A percentile compares a stretch with the other conserved stretches of the same genome.
Conservation (phyloP, 2,329 filamentous ascomycete genomes). For the Dothistroma septosporum region DNA sequence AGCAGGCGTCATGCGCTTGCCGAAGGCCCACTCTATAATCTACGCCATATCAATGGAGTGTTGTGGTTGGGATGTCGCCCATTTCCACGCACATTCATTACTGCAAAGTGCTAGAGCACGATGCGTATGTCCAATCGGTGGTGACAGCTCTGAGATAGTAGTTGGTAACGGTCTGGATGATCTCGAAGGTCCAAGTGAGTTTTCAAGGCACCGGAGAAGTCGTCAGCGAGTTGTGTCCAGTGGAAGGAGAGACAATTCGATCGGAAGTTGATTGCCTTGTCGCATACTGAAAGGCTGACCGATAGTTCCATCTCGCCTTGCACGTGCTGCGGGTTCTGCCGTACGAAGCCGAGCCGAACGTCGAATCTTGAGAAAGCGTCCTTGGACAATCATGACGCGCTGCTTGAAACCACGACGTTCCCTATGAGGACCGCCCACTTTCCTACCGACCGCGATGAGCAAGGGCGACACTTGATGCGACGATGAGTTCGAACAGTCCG, state of each 20-base stretch:
- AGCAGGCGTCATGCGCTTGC: constrained; percentile 96
- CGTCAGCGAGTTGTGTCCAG: neutral
- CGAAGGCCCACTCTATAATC: constrained; percentile 98
- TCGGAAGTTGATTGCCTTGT: neutral
- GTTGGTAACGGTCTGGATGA: neutral
- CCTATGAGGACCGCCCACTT: neutral
- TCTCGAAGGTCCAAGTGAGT: neutral
- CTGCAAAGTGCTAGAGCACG: constrained; percentile 20
- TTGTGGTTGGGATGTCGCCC: neutral
- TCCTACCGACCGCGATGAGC: neutral
- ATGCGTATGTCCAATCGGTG: neutral
- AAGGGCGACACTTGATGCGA: constrained; percentile 9
- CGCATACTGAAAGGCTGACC: neutral
- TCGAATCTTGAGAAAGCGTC: neutral
- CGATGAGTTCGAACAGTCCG: constrained; percentile 34
- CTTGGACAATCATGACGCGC: constrained; percentile 1
- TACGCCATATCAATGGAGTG: constrained; percentile 36
- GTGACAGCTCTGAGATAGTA: neutral
- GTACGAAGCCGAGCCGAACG: constrained; percentile 2
- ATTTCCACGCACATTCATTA: constrained; percentile 55
- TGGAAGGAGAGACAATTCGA: neutral
- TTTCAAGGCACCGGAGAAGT: neutral
- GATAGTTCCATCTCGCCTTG: neutral
- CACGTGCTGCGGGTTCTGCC: neutral
- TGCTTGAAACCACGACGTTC: neutral